Conservation (phyloP, 805 yeast genomes). For the Ogataea thermomethanolica region DNA sequence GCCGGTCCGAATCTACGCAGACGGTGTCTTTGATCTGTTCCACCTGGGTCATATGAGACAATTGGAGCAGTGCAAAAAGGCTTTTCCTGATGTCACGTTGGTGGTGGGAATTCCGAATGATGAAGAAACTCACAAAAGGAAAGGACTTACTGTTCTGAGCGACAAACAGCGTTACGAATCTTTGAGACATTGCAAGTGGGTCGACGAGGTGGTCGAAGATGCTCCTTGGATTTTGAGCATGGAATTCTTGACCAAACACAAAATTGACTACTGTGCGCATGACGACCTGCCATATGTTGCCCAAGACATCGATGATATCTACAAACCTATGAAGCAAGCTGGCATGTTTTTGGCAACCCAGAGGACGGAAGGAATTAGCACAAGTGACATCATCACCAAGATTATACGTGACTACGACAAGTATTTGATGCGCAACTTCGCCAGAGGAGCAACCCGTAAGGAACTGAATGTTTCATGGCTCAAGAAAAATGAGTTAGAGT, state of each 20-base stretch:
- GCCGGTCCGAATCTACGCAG: slow-evolving; percentile 93
- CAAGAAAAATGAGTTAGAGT: slow-evolving; percentile 92
- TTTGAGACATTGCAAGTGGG: slow-evolving; percentile 94
- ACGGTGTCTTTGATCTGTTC: slow-evolving; percentile 95
- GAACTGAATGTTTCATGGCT: slow-evolving; percentile 97
- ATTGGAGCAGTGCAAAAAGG: slow-evolving; percentile 92
- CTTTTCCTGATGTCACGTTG: slow-evolving; percentile 77
- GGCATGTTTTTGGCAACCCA: slow-evolving; percentile 94
- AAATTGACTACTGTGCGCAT: slow-evolving; percentile 95
- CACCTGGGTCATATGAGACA: slow-evolving; percentile 98
- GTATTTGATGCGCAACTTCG: slow-evolving; percentile 94
- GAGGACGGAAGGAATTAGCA: slow-evolving; percentile 93
- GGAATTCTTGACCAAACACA: slow-evolving; percentile 71
- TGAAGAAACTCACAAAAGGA: slow-evolving; percentile 82
- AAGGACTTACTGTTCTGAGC: slow-evolving; percentile 87
- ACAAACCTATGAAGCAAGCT: slow-evolving; percentile 82
- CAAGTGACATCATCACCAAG: slow-evolving; percentile 93
- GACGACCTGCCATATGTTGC: slow-evolving; percentile 95
- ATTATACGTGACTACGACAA: slow-evolving; percentile 95
- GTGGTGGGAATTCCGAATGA: slow-evolving; percentile 94
- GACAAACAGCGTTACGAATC: slow-evolving; percentile 90
- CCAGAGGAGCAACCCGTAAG: slow-evolving; percentile 95
- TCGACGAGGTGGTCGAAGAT: slow-evolving; percentile 89
- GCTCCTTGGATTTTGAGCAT: slow-evolving; percentile 96
- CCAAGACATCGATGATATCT: slow-evolving; percentile 86